A percentile compares a stretch with the other conserved stretches of the same genome.
These are phyloP conservation scores for Aureobasidium namibiae DNA, from an alignment of 2,329 filamentous ascomycete species.

Conservation along the genomic window DNA sequence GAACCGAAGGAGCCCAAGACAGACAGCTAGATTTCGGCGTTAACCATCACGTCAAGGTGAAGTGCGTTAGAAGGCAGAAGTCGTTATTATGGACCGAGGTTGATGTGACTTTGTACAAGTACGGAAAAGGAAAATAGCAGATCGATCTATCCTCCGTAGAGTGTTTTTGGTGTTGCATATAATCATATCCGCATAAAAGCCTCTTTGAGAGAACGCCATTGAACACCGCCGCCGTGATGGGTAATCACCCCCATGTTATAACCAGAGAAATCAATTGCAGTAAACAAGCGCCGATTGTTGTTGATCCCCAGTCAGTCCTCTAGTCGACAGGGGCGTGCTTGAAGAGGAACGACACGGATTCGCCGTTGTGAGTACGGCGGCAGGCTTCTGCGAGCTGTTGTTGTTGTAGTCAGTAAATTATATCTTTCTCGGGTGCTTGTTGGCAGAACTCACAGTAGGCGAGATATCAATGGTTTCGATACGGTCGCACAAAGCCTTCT, in stretches of 20 bases:
- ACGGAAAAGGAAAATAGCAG: neutral
- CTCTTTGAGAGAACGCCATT: neutral
- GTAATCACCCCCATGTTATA: neutral
- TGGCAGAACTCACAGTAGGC: constrained; percentile 51
- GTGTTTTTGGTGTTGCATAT: neutral
- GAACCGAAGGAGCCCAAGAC: no score
- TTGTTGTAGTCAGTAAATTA: neutral
- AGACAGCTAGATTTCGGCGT: no score
- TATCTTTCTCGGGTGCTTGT: neutral
- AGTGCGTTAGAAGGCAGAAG: no score
- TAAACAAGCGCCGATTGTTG: neutral
- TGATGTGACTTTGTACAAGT: neutral
- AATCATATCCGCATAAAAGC: neutral
- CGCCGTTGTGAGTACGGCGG: constrained; percentile 60
- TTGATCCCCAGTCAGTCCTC: neutral
- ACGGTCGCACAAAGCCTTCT: constrained; percentile 68
- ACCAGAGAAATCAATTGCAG: neutral
- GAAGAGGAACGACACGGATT: constrained; percentile 60
- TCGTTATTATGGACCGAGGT: neutral
- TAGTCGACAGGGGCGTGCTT: constrained; percentile 50
- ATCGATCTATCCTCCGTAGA: neutral
- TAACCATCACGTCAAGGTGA: no score
- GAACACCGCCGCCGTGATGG: constrained; percentile 1
- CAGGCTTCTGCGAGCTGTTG: constrained; percentile 57
- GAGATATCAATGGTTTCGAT: constrained; percentile 89